Evolutionary conservation across 2,329 filamentous ascomycete genomes (phyloP), one percentile per base, ranked within the genome.

Genomic region (Monilinia laxa): DNA sequence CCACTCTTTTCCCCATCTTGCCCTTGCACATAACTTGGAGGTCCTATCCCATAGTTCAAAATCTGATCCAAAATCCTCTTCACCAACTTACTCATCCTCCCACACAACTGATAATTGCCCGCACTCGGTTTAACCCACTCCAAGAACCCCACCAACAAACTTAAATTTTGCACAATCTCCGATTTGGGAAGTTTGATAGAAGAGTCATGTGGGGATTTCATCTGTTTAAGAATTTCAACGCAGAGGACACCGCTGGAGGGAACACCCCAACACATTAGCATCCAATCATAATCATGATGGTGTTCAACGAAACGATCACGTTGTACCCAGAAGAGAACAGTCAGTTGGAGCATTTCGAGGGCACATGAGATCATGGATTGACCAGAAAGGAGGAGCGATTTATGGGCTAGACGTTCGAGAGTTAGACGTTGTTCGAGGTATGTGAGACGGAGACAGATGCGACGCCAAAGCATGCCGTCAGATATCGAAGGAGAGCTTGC

Each of bases 391-490:
- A 75, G 70, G 16, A 78, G 74, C 0, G 79, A 77, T 23, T 83
- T 84, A 28, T 83, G 78, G 11, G 88, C 75, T 0, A 87, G 79
- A 20, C 86, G 79, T 66, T 88, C 83, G 7, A 87, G 76, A 12
- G 88, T 80, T 67, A 89, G 87, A 3, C 84, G 77, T 51, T 87
- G 87, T 53, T 87, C 82, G 0, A 86, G 75, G 56, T 84, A 81
- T 28, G 82, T 80, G 2, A 86, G 77, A 2, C 79, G 78, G 0
- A 84, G 58, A n/a, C 28, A 74, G 1, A 86, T 73, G 18, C 84
- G 78, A 2, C 82, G 77, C 6, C 78, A 77, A 62, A 82, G 83
- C 0, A 83, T 68, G 0, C 74, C 72, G 0, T 76, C 69, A 0
- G 77, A 51, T 11, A 77, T 73, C 0, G 79, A 73, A 2, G 78